Evolutionary conservation across 257 asterid species (phyloP).

Genomic region (Verbena officinalis): DNA sequence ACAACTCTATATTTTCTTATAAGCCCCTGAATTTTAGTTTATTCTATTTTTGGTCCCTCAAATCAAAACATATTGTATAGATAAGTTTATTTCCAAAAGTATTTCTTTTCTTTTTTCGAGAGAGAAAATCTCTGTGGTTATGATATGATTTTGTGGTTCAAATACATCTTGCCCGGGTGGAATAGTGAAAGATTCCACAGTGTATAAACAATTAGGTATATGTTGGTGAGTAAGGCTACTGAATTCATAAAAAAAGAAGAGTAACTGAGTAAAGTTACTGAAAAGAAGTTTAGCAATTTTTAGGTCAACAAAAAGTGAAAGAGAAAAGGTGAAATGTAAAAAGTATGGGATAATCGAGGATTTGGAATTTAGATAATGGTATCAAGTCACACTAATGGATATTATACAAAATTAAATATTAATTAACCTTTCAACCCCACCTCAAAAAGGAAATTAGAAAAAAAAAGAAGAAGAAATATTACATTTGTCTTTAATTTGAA

Average conservation of each 20-base stretch:
- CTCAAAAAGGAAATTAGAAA: too few relatives aligned
- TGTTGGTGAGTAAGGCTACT: slow-evolving; percentile 14
- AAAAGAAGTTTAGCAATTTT: slow-evolving; percentile 32
- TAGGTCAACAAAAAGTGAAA: slow-evolving; percentile 62
- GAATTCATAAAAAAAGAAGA: slow-evolving; percentile 15
- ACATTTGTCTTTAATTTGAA: too few relatives aligned
- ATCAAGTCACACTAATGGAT: slow-evolving; percentile 7
- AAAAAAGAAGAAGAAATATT: too few relatives aligned
- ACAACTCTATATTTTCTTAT: slow-evolving; percentile 5
- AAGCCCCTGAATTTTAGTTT: background rate
- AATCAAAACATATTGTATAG: too few relatives aligned
- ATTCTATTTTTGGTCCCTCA: too few relatives aligned
- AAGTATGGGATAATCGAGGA: slow-evolving; percentile 41
- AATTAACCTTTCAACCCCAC: background rate
- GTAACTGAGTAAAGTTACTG: background rate
- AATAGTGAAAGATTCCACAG: slow-evolving; percentile 29
- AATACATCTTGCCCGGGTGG: slow-evolving; percentile 11
- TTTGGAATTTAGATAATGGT: slow-evolving; percentile 5
- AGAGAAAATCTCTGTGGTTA: slow-evolving; percentile 9
- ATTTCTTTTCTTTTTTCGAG: slow-evolving; percentile 3
- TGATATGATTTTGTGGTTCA: background rate
- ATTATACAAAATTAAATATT: background rate
- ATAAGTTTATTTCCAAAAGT: background rate
- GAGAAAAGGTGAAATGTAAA: slow-evolving; percentile 44
- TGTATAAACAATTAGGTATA: slow-evolving; percentile 19